Percentiles rank a stretch among this genome's conserved stretches.
Conservation (phyloP, 1,139 yeast species). For the Candida buenavistaensis region DNA sequence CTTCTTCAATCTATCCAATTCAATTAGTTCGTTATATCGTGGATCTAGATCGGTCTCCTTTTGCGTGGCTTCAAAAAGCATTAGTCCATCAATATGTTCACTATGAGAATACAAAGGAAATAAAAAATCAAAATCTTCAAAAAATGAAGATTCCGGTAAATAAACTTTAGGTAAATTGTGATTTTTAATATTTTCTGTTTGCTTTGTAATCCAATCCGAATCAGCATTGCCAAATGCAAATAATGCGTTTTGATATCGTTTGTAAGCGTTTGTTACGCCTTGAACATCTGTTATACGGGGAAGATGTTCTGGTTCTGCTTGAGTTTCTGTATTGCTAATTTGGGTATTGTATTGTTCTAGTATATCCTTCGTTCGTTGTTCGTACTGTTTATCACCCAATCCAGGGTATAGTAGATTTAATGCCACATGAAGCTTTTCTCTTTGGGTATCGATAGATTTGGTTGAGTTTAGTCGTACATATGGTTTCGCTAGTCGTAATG, state of each 20-base stretch:
- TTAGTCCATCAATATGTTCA: slow-evolving; percentile 5
- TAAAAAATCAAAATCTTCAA: slow-evolving; percentile 9
- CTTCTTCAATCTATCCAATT: slow-evolving; percentile 9
- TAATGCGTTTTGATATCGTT: slow-evolving; percentile 1
- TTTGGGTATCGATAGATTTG: too few relatives aligned
- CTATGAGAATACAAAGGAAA: slow-evolving; percentile 7
- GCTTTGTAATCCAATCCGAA: slow-evolving; percentile 2
- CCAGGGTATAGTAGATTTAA: slow-evolving; percentile 12
- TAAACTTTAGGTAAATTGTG: neutral
- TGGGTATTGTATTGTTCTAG: neutral
- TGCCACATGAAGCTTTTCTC: slow-evolving; percentile 5
- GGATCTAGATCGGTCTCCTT: slow-evolving; percentile 3
- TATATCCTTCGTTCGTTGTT: neutral
- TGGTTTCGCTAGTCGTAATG: too few relatives aligned
- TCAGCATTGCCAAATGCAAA: slow-evolving; percentile 1
- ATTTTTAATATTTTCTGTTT: neutral
- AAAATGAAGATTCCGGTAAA: slow-evolving; percentile 1
- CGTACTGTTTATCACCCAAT: slow-evolving; percentile 5
- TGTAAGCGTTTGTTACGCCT: slow-evolving; percentile 1
- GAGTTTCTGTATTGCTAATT: too few relatives aligned
- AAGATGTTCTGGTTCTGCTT: too few relatives aligned
- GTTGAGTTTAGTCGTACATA: too few relatives aligned
- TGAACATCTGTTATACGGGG: too few relatives aligned
- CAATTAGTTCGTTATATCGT: slow-evolving; percentile 6
- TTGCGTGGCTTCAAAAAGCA: neutral